These are phyloP conservation scores for Suillus fuscotomentosus DNA, from an alignment of 768 basidiomycete genomes.

Conservation along the genomic window DNA sequence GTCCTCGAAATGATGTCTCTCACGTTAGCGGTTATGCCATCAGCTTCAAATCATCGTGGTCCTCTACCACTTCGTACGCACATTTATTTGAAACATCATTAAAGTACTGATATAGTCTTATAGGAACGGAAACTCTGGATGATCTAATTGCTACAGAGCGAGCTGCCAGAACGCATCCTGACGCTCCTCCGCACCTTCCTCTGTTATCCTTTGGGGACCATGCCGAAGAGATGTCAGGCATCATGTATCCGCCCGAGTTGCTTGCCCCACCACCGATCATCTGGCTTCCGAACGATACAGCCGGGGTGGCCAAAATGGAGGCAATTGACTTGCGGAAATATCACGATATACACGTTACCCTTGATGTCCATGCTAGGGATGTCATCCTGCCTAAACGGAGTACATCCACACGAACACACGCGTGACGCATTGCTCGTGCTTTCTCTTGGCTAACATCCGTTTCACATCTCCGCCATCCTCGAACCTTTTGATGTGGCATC, in stretches of 20 bases:
- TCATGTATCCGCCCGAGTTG: slow-evolving; percentile 81
- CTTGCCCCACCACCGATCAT: slow-evolving; percentile 77
- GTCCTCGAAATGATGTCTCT: slow-evolving; percentile 84
- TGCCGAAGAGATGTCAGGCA: slow-evolving; percentile 72
- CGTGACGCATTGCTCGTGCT: background rate
- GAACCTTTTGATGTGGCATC: background rate
- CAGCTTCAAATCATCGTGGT: slow-evolving; percentile 51
- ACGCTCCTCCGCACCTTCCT: slow-evolving; percentile 72
- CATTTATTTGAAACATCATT: background rate
- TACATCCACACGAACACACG: background rate
- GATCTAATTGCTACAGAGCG: slow-evolving; percentile 78
- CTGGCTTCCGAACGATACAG: slow-evolving; percentile 81
- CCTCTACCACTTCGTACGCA: slow-evolving; percentile 67
- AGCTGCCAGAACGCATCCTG: slow-evolving; percentile 74
- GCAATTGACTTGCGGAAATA: slow-evolving; percentile 74
- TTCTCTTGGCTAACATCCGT: background rate
- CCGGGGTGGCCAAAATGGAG: slow-evolving; percentile 72
- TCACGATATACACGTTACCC: slow-evolving; percentile 66
- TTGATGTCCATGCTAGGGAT: slow-evolving; percentile 60
- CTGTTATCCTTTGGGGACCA: slow-evolving; percentile 70
- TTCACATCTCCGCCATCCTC: background rate
- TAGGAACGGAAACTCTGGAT: slow-evolving; percentile 77
- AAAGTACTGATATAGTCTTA: slow-evolving; percentile 9
- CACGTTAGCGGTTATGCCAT: slow-evolving; percentile 73
- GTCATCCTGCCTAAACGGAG: slow-evolving; percentile 43